Evolutionary conservation across 371 early-diverging fungal genomes (phyloP).

Genomic region (Mucor piriformis): DNA sequence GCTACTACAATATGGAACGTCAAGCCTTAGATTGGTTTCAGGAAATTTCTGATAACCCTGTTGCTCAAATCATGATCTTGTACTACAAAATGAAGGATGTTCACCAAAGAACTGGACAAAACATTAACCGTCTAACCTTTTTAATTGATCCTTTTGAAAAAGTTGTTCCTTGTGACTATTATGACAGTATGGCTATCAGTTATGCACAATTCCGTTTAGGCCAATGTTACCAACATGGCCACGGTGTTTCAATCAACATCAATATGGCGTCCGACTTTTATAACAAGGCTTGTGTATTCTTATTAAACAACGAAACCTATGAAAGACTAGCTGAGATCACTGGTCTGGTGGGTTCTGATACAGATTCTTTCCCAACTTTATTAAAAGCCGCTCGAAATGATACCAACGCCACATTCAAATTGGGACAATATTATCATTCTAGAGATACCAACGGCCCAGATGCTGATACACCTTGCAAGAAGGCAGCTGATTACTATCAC

Average conservation of each 20-base stretch:
- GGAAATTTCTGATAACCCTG: slow-evolving; percentile 13
- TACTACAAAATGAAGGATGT: slow-evolving; percentile 25
- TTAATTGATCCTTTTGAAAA: slow-evolving; percentile 8
- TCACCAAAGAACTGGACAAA: background rate
- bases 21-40: slow-evolving; percentile 26
- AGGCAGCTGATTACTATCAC: slow-evolving; percentile 12
- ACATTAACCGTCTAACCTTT: background rate
- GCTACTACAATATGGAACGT: slow-evolving; percentile 23
- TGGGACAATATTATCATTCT: slow-evolving; percentile 20
- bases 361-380: slow-evolving; percentile 15
- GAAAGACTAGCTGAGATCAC: slow-evolving; percentile 15
- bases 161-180: slow-evolving; percentile 4
- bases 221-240: slow-evolving; percentile 25
- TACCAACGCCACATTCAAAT: slow-evolving; percentile 10
- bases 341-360: background rate
- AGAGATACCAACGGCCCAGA: slow-evolving; percentile 1
- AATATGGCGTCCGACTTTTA: slow-evolving; percentile 15
- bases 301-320: slow-evolving; percentile 20
- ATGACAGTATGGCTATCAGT: slow-evolving; percentile 17
- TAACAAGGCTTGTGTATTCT: slow-evolving; percentile 17
- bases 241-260: slow-evolving; percentile 7
- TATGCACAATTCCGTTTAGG: slow-evolving; percentile 28
- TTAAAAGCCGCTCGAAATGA: slow-evolving; percentile 23
- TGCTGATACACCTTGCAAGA: slow-evolving; percentile 8
- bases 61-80: slow-evolving; percentile 20